Evolutionary conservation across 83 land plant species (phyloP), one percentile per base, ranked within the genome.

Genomic region (Isoetes engelmannii): DNA sequence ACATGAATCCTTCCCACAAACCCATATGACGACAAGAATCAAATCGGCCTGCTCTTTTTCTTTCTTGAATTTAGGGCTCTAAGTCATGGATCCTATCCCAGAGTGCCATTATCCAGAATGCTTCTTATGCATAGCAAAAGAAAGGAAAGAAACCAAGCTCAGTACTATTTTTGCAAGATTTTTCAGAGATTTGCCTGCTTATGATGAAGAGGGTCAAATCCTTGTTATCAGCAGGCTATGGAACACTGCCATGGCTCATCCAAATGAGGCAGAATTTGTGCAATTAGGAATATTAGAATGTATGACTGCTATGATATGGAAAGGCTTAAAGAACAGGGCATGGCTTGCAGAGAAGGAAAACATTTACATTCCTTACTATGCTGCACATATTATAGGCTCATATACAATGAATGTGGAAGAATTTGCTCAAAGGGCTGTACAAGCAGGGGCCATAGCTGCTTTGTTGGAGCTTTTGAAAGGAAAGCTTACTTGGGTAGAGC

Each of bases 101-200:
- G 98, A 93, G 58, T 93, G 96, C 48, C 97, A 92, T 7, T 88
- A 87, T 56, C 98, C 92, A 17, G 96, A 92, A 44, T 93, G 98
- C 77, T 93, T 93, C 74, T 93, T 90, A 58, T 93, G 98, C 78
- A 90, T 93, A 15, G 90, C 86, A 90, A 90, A 90, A 68, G 97
- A 93, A 74, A 84, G 74, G 15, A 90, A 88, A 65, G 92, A 92
- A 15, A 77, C 76, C 15, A 93, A 93, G 65, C 89, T 96, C 6
- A 82, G 98, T 45, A 68, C 88, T 68, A 90, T 88, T 69, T 74
- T 94, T 54, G 58, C 87, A 43, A 90, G 90, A 56, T 94, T 90
- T 72, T 94, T 94, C 68, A 82, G 88, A 71, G 97, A 90, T 42
- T 84, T 94, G 47, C 98, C 98, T 49, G 69, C 81, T 61, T 88